Evolutionary conservation across 805 yeast species (phyloP).

Genomic region (Spathaspora girioi): DNA sequence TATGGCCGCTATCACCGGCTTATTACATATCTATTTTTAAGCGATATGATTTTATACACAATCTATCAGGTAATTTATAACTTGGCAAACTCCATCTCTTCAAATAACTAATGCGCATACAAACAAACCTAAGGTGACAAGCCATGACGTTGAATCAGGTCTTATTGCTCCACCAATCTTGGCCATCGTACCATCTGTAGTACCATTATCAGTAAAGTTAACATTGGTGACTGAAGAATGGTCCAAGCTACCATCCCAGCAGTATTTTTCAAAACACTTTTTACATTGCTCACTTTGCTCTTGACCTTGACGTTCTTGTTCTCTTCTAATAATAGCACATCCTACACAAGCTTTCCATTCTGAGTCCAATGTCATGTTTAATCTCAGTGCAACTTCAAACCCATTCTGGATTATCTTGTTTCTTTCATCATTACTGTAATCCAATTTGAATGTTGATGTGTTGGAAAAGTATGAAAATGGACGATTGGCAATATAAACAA

Average conservation of each 20-base stretch:
- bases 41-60: no score
- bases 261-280: constrained; percentile 65
- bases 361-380: constrained; percentile 61
- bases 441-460: constrained; percentile 66
- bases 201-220: constrained; percentile 27
- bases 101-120: not conserved
- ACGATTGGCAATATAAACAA: constrained; percentile 71
- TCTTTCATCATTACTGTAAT: constrained; percentile 56
- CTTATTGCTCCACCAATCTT: not conserved
- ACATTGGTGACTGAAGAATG: constrained; percentile 12
- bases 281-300: constrained; percentile 66
- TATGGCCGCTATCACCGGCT: not conserved
- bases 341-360: constrained; percentile 76
- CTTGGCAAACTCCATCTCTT: not conserved
- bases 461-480: constrained; percentile 65
- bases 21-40: no score
- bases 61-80: no score
- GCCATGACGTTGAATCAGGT: not conserved
- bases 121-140: not conserved
- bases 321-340: constrained; percentile 78
- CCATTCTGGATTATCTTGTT: constrained; percentile 67
- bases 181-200: constrained; percentile 6
- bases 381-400: constrained; percentile 62
- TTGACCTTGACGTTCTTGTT: constrained; percentile 62
- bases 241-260: constrained; percentile 59